phyloP scores from a whole-genome alignment of 495 filamentous ascomycete species.

The Mycothermus thermophilus region DNA sequence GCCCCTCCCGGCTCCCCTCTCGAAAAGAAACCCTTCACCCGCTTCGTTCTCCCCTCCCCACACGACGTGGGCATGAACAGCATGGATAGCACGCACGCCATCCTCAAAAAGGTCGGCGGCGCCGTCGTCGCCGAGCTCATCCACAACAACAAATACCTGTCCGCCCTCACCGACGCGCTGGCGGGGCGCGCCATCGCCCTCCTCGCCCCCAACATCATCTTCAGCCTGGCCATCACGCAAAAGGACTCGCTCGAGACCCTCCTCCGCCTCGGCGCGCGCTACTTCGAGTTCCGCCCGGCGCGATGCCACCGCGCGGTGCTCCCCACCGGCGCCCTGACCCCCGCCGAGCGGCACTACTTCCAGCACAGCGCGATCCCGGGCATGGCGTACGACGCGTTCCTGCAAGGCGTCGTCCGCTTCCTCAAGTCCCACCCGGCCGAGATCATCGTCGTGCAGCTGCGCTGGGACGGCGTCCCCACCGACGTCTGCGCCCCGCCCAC shows the following conservation, averaged over 20 bases:
- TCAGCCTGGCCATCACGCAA: conserved; percentile 39
- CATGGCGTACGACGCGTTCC: conserved; percentile 36
- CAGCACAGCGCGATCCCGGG: conserved; percentile 41
- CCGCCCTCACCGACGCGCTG: conserved; percentile 19
- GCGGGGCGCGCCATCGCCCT: conserved; percentile 22
- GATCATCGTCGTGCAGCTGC: conserved; percentile 38
- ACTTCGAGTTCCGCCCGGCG: conserved; percentile 44
- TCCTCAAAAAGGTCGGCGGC: conserved; percentile 26
- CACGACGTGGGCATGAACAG: conserved; percentile 45
- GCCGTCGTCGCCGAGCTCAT: conserved; percentile 27
- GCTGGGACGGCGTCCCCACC: conserved; percentile 42
- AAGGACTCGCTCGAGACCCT: conserved; percentile 35
- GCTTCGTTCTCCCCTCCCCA: conserved; percentile 32
- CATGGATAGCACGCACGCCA: conserved; percentile 28
- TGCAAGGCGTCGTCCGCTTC: conserved; percentile 31
- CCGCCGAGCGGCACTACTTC: conserved; percentile 38
- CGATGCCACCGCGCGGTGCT: conserved; percentile 29
- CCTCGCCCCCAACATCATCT: conserved; percentile 38
- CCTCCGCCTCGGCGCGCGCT: conserved; percentile 36
- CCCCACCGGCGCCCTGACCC: conserved; percentile 18
- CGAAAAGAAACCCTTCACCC: conserved; percentile 29
- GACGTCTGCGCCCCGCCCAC: conserved; percentile 30
- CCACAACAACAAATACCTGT: conserved; percentile 16
- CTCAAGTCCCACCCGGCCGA: conserved; percentile 30
- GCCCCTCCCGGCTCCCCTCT: conserved; percentile 27